Base-by-base conservation (phyloP, 2,329 filamentous ascomycete species). In the Endocalyx cinctus region DNA sequence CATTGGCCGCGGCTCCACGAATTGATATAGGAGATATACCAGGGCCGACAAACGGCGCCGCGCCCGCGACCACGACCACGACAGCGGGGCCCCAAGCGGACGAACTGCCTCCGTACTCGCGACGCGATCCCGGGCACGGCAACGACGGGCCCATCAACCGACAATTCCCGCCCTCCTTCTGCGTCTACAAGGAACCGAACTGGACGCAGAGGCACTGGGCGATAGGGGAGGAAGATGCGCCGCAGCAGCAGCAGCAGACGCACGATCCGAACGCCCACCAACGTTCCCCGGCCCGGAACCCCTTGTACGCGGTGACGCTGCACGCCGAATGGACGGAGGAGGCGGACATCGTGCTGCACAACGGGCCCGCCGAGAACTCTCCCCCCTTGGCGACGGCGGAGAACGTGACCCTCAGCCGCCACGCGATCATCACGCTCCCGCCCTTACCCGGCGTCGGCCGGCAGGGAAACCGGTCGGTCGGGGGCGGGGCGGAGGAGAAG, bases 271-370 rank as follows among this genome's bases (percentile, higher is more conserved):
- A 10, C n/a, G n/a, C 22, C 22, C n/a, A 25, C 10, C 22, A 10
- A 25, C 10, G 10, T n/a, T n/a, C 10, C 22, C 22, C 15, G 14
- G 29, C 6, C 19, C 20, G 5, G 43, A 44, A 5, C 25, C 58
- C 57, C 0, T 38, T 58, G n/a, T 61, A 60, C 38, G 52, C 57
- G 4, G 51, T 59, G 3, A 36, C 43, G 12, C 37, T 48, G 25
- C 51, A 56, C 41, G 32, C 45, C 6, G 42, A 43, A 5, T 50
- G 50, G 41, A 47, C 39, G 5, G 37, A 46, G 15, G 43, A 51
- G 29, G 51, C 58, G 5, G 45, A 52, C 29, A 36, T 62, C 7
- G 45, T 57, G 10, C 43, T 64, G 29, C 58, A 63, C 52, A 55
- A 48, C 35, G 59, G 58, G 1, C 55, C 58, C 6, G 42, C 40